phyloP scores from a whole-genome alignment of 306 rosid genomes.

The Lotus japonicus region DNA sequence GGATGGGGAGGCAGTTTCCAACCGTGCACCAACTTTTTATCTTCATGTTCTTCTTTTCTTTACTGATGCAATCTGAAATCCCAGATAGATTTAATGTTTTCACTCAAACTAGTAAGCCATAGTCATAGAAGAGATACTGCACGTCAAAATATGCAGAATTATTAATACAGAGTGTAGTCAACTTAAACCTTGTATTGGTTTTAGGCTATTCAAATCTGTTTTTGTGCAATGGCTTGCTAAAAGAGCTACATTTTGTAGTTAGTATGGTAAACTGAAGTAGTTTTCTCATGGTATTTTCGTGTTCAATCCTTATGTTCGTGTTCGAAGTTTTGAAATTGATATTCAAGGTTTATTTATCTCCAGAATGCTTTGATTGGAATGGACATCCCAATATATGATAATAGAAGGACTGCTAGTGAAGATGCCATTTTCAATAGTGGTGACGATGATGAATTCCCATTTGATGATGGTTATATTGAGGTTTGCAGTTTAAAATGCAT shows the following conservation, averaged over 20 bases:
- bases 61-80: background rate
- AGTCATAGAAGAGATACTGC: background rate
- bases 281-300: background rate
- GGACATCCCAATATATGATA: constrained; percentile 68
- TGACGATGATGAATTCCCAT: constrained; percentile 34
- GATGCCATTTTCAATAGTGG: constrained; percentile 34
- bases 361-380: constrained; percentile 84
- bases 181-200: background rate
- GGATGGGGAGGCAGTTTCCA: too few species aligned
- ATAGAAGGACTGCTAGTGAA: constrained; percentile 40
- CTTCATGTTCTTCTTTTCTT: background rate
- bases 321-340: constrained; percentile 6
- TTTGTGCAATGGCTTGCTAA: background rate
- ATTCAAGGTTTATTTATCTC: constrained; percentile 26
- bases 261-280: background rate
- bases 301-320: background rate
- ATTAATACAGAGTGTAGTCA: background rate
- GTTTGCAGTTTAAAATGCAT: constrained; percentile 35
- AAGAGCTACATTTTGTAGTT: background rate
- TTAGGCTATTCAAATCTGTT: background rate
- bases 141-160: constrained; percentile 1
- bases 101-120: background rate
- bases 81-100: background rate
- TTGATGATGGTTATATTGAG: constrained; percentile 65
- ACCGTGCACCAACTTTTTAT: background rate